Evolutionary conservation across 192 early-diverging fungal genomes (phyloP), one percentile per base, ranked within the genome.

Genomic region (Spizellomyces punctatus): DNA sequence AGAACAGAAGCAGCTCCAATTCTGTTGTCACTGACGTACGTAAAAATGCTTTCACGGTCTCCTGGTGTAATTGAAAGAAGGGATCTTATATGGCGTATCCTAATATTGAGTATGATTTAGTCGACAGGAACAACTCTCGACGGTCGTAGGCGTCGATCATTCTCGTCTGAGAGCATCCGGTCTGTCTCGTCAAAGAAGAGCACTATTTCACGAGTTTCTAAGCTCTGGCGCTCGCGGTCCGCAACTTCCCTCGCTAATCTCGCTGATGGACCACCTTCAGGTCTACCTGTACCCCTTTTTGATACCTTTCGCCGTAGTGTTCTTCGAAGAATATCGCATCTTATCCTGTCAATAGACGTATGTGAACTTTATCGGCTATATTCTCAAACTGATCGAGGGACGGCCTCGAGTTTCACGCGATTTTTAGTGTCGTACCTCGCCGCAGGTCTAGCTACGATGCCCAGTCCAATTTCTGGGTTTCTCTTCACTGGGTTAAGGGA

Each of bases 351-450:
- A 41, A 41, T 65, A 12, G 27, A 65, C 45, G n/a, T 65, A 7
- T 22, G 16, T n/a, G 36, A 12, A n/a, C 63, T 65, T 5, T 48
- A 65, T 8, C 10, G 48, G 16, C 6, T 17, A 6, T 65, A 65
- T n/a, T 4, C 12, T 16, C 17, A 16, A 17, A 65, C 22, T 48
- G 46, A 19, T 16, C 22, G 27, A 16, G 10, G 17, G 16, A 16
- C 63, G 6, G 66, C 52, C 6, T 59, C 66, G 14, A 67, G 66
- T 41, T 70, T 70, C 58, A 63, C 58, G 16, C 55, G 42, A 41
- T 62, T 62, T 62, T 5, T 62, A 5, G 10, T 62, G 58, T 19
- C 19, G 5, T 47, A 70, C 19, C 14, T 70, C 8, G 58, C 58
- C 16, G 58, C 16, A n/a, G 68, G 68, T 9, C 58, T 70, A 21